Percentiles rank a stretch among this genome's conserved stretches.
These are phyloP conservation scores for Gnaphalium uliginosum DNA, from an alignment of 129 eudicot genomes.

Conservation along the genomic window DNA sequence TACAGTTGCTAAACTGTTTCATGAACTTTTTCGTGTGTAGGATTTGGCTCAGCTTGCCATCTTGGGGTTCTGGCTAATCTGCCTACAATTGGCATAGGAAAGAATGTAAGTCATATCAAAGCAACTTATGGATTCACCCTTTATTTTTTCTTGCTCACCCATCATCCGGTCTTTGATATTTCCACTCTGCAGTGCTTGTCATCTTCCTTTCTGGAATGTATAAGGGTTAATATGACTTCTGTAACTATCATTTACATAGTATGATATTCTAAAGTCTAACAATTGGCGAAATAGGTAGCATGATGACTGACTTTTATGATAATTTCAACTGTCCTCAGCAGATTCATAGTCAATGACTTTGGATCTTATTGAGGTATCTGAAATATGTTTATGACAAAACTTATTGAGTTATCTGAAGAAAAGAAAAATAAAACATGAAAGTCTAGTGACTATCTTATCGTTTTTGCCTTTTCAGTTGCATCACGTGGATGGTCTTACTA, in stretches of 20 bases:
- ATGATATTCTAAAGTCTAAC: background rate
- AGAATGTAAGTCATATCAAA: slow-evolving; percentile 62
- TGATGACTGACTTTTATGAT: background rate
- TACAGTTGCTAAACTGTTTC: slow-evolving; percentile 24
- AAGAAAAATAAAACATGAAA: slow-evolving; percentile 10
- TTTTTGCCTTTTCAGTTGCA: slow-evolving; percentile 54
- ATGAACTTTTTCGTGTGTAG: slow-evolving; percentile 38
- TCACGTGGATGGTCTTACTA: slow-evolving; percentile 92
- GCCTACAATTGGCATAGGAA: slow-evolving; percentile 91
- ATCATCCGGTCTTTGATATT: slow-evolving; percentile 1
- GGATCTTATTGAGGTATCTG: no score
- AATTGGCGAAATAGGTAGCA: background rate
- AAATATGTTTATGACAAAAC: background rate
- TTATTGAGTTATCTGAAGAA: slow-evolving; percentile 6
- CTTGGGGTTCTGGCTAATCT: slow-evolving; percentile 85
- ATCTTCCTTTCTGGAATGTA: background rate
- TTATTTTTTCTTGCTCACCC: background rate
- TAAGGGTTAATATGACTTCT: background rate
- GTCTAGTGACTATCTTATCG: background rate
- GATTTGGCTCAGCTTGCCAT: slow-evolving; percentile 97
- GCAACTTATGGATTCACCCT: slow-evolving; percentile 18
- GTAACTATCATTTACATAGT: background rate
- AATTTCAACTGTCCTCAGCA: background rate
- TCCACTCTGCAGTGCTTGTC: background rate
- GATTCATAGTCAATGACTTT: background rate